Evolutionary conservation across 2,329 filamentous ascomycete genomes (phyloP).

Genomic region (Cyanodermella asteris): DNA sequence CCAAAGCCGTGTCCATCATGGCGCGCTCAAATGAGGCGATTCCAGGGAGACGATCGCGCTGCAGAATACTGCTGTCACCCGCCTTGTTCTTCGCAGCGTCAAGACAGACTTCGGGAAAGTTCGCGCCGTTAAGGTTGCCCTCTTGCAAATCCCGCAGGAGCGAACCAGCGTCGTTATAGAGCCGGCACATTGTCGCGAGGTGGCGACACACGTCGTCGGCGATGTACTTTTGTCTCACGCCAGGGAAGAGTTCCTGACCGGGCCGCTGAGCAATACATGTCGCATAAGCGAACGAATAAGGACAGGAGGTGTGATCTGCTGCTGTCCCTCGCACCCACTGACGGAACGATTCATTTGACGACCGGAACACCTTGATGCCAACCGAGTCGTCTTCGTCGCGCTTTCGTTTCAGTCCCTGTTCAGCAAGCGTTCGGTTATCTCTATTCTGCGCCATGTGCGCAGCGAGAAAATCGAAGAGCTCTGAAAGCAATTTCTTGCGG

Average conservation of each 20-base stretch:
- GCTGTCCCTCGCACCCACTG: conserved; percentile 9
- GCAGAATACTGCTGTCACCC: no score
- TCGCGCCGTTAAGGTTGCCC: conserved; percentile 14
- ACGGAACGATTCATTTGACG: conserved; percentile 1
- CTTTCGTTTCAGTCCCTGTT: neutral
- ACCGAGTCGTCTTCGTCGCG: neutral
- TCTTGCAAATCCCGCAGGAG: conserved; percentile 12
- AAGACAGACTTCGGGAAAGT: no score
- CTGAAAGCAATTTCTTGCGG: neutral
- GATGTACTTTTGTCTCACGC: conserved; percentile 6
- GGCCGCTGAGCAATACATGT: conserved; percentile 6
- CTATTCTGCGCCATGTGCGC: conserved; percentile 2
- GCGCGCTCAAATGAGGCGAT: no score
- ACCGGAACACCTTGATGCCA: neutral
- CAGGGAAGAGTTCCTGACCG: conserved; percentile 3
- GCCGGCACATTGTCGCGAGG: conserved; percentile 10
- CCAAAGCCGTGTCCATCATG: no score
- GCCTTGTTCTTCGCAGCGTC: no score
- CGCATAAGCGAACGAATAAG: conserved; percentile 9
- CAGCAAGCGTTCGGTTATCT: conserved; percentile 1
- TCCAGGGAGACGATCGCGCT: no score
- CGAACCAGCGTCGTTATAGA: conserved; percentile 12
- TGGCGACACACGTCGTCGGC: conserved; percentile 7
- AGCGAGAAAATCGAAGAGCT: conserved; percentile 1
- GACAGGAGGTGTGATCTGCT: conserved; percentile 9